Evolutionary conservation across 345 rosid species (phyloP).

Genomic region (Ricinus communis): DNA sequence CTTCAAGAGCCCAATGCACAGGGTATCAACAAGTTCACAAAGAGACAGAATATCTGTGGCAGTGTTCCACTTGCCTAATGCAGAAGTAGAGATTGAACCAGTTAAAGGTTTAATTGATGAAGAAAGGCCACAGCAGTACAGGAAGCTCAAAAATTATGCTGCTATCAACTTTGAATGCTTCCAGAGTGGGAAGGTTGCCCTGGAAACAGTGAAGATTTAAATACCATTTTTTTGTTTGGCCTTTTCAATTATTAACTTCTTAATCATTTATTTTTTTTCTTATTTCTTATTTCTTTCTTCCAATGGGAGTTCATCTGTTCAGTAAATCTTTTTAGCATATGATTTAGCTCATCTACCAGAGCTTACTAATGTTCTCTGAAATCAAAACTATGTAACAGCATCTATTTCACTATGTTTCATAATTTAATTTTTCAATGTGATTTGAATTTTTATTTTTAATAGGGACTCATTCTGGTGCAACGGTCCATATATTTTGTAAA

Average conservation of each 20-base stretch:
- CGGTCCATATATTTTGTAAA: too few species aligned
- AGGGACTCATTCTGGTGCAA: too few species aligned
- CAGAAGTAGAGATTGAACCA: slow-evolving; percentile 20
- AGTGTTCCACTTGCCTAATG: slow-evolving; percentile 3
- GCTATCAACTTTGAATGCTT: slow-evolving; percentile 9
- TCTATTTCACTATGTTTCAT: too few species aligned
- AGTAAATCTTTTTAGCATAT: too few species aligned
- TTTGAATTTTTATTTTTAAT: too few species aligned
- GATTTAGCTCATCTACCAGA: too few species aligned
- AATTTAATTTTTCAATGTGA: too few species aligned
- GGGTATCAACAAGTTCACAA: slow-evolving; percentile 18
- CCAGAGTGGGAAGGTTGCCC: not conserved
- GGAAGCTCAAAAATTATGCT: slow-evolving; percentile 12
- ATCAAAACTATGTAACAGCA: too few species aligned
- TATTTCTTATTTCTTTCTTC: not conserved
- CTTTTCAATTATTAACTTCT: not conserved
- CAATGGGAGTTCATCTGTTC: too few species aligned
- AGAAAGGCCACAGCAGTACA: not conserved
- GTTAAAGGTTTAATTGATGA: not conserved
- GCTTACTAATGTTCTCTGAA: too few species aligned
- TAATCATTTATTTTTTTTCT: not conserved
- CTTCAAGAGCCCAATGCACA: slow-evolving; percentile 23
- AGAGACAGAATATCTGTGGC: slow-evolving; percentile 20
- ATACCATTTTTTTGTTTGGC: not conserved
- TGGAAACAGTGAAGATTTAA: not conserved